Conservation (phyloP, 2,329 filamentous ascomycete genomes). For the Alternaria postmessia region DNA sequence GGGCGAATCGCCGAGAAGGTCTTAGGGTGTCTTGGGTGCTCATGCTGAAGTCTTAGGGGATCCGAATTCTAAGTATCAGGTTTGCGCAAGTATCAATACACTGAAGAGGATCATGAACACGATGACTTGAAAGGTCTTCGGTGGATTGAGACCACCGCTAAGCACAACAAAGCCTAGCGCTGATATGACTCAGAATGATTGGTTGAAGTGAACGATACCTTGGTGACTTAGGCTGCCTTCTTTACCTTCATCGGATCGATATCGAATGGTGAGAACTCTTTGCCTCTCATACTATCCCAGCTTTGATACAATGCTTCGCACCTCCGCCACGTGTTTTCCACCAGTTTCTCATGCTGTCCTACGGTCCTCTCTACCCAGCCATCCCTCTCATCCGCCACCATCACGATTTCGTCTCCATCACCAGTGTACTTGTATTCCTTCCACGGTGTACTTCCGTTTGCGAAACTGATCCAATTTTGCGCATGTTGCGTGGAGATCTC, state of each 20-base stretch:
- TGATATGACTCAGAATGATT: background rate
- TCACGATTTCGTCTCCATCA: conserved; percentile 20
- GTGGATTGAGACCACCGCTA: background rate
- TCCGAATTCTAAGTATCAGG: background rate
- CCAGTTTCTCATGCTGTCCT: conserved; percentile 21
- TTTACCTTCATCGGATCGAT: conserved; percentile 18
- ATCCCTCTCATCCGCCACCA: conserved; percentile 33
- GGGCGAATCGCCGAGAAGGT: background rate
- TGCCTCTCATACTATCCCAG: conserved; percentile 21
- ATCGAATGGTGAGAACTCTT: conserved; percentile 17
- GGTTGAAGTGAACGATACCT: background rate
- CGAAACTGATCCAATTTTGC: conserved; percentile 31
- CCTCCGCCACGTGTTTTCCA: conserved; percentile 19
- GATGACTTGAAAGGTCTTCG: background rate
- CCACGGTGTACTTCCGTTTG: conserved; percentile 31
- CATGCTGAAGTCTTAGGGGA: background rate
- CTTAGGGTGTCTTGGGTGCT: background rate
- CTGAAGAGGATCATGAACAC: background rate
- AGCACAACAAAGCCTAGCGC: background rate
- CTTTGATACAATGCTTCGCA: conserved; percentile 23
- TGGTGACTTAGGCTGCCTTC: background rate
- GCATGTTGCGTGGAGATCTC: conserved; percentile 32
- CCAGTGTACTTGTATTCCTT: conserved; percentile 23
- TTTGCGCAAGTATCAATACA: background rate
- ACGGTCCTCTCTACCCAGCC: conserved; percentile 32